A percentile compares a stretch with the other conserved stretches of the same genome.
These are phyloP conservation scores for Akanthomyces dipterigenus DNA, from an alignment of 2,329 filamentous ascomycete genomes.

Conservation along the genomic window DNA sequence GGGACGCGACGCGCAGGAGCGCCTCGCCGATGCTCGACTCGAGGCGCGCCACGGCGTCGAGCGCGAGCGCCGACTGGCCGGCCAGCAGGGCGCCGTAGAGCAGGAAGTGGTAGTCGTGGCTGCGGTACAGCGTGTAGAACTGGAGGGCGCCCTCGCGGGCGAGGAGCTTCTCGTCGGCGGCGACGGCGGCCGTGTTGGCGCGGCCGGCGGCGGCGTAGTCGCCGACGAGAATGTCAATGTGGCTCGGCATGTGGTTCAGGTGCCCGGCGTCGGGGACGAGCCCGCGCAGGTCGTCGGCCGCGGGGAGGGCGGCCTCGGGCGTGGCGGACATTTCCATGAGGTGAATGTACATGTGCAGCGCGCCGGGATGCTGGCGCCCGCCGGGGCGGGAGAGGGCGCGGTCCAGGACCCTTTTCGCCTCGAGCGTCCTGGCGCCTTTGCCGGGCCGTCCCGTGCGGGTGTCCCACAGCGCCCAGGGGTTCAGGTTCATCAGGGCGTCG, in stretches of 20 bases:
- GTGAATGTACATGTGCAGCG: constrained; percentile 71
- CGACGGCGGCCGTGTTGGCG: constrained; percentile 60
- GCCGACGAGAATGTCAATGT: constrained; percentile 67
- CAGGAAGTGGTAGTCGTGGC: constrained; percentile 68
- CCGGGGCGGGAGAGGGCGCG: constrained; percentile 39
- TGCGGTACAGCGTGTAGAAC: constrained; percentile 72
- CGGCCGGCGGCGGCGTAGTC: constrained; percentile 61
- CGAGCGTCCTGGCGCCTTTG: constrained; percentile 25
- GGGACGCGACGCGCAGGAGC: constrained; percentile 55
- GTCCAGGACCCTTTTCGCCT: constrained; percentile 29
- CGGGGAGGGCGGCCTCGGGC: constrained; percentile 51
- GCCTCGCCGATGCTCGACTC: constrained; percentile 57
- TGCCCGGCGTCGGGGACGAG: constrained; percentile 61
- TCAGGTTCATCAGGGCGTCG: constrained; percentile 42
- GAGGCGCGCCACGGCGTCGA: constrained; percentile 53
- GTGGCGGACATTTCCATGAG: constrained; percentile 63
- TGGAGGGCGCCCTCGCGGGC: constrained; percentile 52
- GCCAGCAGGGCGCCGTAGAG: constrained; percentile 76
- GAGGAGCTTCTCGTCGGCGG: constrained; percentile 62
- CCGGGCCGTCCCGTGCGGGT: constrained; percentile 27
- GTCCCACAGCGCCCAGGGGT: constrained; percentile 40
- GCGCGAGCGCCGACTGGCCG: constrained; percentile 54
- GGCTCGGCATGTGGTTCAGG: constrained; percentile 69
- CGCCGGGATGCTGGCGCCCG: constrained; percentile 53
- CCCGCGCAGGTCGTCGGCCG: constrained; percentile 52